Evolutionary conservation across 1,284 basidiomycete species (phyloP), one percentile per base, ranked within the genome.

Genomic region (Apiotrichum akiyoshidainum): DNA sequence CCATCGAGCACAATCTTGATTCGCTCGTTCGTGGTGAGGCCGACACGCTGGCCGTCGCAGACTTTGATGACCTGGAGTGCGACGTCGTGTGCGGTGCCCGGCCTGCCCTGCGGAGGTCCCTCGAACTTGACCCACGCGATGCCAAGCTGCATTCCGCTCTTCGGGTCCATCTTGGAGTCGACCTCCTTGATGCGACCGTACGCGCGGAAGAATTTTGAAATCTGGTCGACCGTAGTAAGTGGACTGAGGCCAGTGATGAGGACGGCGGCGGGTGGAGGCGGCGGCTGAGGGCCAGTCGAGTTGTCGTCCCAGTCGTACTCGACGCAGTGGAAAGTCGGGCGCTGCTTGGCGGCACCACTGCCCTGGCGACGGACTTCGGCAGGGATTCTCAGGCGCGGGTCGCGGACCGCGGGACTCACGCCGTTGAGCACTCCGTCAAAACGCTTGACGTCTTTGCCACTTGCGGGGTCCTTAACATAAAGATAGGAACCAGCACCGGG

Each of bases 71-170:
- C 79, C 19, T 68, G 55, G 34, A 58, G 56, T 5, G 79, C 80
- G 10, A 76, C 70, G 44, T 78, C 75, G 66, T 80, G 66, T 16
- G 69, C 69, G 0, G 68, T 69, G 3, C 67, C 67, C 13, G 55
- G 48, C 17, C 55, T 61, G 11, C 70, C 68, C 16, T 61, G 59
- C 21, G 58, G 61, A 34, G 70, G 76, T 12, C 63, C 67, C 42
- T 72, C 75, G 72, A 84, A 97, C 62, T 84, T 85, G 67, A 97
- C 83, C 71, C 85, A 86, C 53, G 90, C 86, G 44, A 97, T 85
- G 8, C 93, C 93, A 5, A 97, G 82, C 16, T 88, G 85, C 61
- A 85, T 87, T 14, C 92, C 92, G 21, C 86, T 92, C 54, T 83
- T 82, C 49, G 84, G 83, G 77, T 96, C 89, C 61, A 89, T 84